A percentile compares a stretch with the other conserved stretches of the same genome.
Conservation (phyloP, 2,329 filamentous ascomycete species). For the Cryphonectria nitschkei region DNA sequence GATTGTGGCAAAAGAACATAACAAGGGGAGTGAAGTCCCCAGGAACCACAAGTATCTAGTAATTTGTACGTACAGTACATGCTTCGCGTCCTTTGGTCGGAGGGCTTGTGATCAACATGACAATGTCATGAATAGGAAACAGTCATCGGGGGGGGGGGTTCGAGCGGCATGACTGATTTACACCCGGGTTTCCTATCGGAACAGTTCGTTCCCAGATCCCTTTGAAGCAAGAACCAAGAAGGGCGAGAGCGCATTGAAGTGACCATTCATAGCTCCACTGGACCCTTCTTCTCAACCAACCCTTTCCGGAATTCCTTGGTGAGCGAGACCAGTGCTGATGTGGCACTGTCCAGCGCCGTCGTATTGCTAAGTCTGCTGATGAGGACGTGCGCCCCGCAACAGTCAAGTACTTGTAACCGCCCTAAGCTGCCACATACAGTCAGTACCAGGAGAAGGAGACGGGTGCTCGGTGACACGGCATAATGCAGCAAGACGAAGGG, state of each 20-base stretch:
- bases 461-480: background rate
- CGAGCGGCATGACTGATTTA: background rate
- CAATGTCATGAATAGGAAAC: background rate
- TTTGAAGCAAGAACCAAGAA: background rate
- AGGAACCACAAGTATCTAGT: background rate
- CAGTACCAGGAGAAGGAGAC: background rate
- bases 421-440: background rate
- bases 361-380: background rate
- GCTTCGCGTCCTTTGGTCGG: background rate
- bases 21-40: background rate
- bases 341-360: background rate
- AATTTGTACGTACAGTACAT: background rate
- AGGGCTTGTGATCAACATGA: background rate
- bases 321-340: conserved; percentile 6
- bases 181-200: background rate
- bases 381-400: background rate
- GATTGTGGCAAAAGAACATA: background rate
- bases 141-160: background rate
- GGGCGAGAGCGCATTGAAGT: background rate
- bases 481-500: background rate
- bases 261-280: background rate
- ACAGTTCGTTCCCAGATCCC: background rate
- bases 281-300: background rate
- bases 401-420: background rate
- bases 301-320: background rate